A percentile compares a stretch with the other conserved stretches of the same genome.
Conservation (phyloP, 305 asterid genomes). For the Fraxinus dipetala region DNA sequence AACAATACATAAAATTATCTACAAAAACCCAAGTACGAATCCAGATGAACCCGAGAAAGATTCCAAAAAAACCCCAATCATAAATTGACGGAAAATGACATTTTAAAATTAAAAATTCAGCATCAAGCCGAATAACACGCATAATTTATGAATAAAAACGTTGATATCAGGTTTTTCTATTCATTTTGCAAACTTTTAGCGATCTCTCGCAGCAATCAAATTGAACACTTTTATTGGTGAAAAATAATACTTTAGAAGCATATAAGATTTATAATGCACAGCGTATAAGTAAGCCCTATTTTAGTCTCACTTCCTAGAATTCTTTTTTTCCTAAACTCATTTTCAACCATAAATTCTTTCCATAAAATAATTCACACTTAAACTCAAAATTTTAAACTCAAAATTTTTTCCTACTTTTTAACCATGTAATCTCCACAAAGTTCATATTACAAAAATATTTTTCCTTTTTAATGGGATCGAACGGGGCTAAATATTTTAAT, state of each 20-base stretch:
- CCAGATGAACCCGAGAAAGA: not conserved
- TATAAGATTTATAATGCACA: not conserved
- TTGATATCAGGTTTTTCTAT: not conserved
- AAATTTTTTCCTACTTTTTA: too few species aligned
- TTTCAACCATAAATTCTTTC: too few species aligned
- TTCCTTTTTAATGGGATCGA: not conserved
- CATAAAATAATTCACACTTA: too few species aligned
- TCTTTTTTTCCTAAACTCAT: too few species aligned
- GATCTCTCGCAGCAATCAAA: not conserved
- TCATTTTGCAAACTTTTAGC: not conserved
- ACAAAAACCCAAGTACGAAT: not conserved
- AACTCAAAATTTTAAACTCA: too few species aligned
- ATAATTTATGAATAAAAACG: not conserved
- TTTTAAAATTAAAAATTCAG: not conserved
- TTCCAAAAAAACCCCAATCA: not conserved
- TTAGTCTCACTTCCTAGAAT: not conserved
- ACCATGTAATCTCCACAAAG: not conserved
- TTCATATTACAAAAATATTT: not conserved
- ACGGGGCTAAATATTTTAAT: not conserved
- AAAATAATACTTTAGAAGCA: not conserved
- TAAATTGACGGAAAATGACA: not conserved
- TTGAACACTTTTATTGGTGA: not conserved
- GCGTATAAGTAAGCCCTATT: not conserved
- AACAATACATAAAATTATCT: not conserved
- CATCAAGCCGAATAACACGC: not conserved